Conservation (phyloP, 179 eudicot genomes). For the Spinacia oleracea region DNA sequence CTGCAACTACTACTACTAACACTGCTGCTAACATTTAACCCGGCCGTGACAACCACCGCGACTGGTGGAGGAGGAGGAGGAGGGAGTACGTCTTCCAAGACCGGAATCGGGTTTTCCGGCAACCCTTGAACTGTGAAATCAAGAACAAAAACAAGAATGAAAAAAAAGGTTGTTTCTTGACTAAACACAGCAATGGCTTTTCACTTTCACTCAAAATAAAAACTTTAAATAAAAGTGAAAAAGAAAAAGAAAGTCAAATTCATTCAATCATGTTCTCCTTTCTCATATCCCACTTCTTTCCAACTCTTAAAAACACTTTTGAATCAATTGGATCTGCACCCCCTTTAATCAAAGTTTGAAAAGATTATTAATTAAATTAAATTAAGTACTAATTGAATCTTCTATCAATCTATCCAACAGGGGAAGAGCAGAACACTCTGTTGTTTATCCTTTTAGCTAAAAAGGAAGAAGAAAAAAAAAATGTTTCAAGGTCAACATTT, state of each 20-base stretch:
- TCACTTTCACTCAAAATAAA: constrained; percentile 18
- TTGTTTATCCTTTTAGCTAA: constrained; percentile 2
- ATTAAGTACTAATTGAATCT: no score
- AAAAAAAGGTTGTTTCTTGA: constrained; percentile 28
- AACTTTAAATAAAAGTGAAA: constrained; percentile 33
- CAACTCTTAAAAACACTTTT: constrained; percentile 33
- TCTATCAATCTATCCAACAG: constrained; percentile 11
- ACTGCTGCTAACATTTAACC: constrained; percentile 42
- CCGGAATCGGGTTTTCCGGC: constrained; percentile 42
- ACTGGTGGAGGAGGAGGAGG: no score
- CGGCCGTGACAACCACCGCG: constrained; percentile 19
- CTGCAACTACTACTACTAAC: constrained; percentile 50
- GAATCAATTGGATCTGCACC: constrained; percentile 31
- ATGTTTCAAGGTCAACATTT: constrained; percentile 13
- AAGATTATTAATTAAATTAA: constrained; percentile 18
- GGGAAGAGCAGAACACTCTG: neutral
- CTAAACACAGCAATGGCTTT: constrained; percentile 19
- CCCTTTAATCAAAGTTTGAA: constrained; percentile 28
- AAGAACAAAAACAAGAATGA: constrained; percentile 17
- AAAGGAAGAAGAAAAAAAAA: no score
- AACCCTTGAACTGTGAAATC: constrained; percentile 31
- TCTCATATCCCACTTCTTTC: constrained; percentile 34
- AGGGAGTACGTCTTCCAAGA: constrained; percentile 41
- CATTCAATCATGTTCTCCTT: constrained; percentile 47
- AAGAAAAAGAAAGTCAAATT: no score